Percentiles rank a stretch among this genome's conserved stretches.
Conservation (phyloP, 805 yeast species). For the Sugiyamaella boreocaroliniensis region DNA sequence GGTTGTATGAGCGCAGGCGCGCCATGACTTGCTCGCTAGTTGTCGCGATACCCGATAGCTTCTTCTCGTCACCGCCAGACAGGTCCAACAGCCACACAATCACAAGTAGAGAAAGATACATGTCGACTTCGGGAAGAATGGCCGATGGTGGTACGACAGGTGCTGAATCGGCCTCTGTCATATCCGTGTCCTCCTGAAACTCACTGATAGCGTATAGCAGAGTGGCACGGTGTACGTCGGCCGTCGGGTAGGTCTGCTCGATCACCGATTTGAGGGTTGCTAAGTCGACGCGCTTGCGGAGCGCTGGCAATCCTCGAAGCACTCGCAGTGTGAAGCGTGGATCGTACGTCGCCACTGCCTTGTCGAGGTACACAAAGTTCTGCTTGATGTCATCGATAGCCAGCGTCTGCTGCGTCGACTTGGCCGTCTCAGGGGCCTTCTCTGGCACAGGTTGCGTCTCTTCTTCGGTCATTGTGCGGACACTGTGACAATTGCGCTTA, state of each 20-base stretch:
- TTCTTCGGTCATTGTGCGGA: neutral
- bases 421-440: neutral
- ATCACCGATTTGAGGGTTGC: constrained; percentile 52
- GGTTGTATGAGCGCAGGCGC: constrained; percentile 54
- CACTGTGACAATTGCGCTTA: neutral
- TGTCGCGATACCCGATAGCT: constrained; percentile 26
- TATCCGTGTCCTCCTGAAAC: constrained; percentile 11
- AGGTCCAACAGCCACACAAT: constrained; percentile 71
- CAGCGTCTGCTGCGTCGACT: constrained; percentile 5
- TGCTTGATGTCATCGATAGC: constrained; percentile 30
- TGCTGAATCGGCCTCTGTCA: constrained; percentile 12
- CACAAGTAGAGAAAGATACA: constrained; percentile 69
- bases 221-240: constrained; percentile 31
- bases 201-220: constrained; percentile 27
- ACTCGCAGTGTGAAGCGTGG: constrained; percentile 83
- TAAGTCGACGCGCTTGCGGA: constrained; percentile 58
- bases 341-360: constrained; percentile 68
- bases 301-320: constrained; percentile 69
- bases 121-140: constrained; percentile 70
- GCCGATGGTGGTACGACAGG: constrained; percentile 5
- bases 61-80: constrained; percentile 38
- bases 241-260: constrained; percentile 47
- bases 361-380: constrained; percentile 43
- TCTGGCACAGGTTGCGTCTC: neutral
- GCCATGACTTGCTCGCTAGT: constrained; percentile 31